Evolutionary conservation across 805 yeast genomes (phyloP).

Genomic region (Wickerhamiella dianesei): DNA sequence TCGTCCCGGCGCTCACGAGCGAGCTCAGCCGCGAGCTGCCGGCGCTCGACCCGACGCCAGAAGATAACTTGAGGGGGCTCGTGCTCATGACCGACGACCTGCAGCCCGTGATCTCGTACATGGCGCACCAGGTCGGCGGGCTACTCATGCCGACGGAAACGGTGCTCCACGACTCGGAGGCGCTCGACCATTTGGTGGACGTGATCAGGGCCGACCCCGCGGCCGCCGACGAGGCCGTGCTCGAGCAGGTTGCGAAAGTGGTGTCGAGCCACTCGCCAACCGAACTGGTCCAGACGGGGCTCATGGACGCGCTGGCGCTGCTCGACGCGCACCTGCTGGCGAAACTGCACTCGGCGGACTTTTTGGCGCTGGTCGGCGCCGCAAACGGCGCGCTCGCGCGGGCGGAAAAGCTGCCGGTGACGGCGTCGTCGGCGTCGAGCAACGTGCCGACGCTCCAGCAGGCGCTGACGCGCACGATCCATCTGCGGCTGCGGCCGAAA

Average conservation of each 20-base stretch:
- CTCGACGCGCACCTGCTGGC: not conserved
- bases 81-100: not conserved
- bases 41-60: not conserved
- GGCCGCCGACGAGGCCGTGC: not conserved
- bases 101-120: not conserved
- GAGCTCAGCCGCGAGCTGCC: not conserved
- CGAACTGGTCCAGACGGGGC: constrained; percentile 1
- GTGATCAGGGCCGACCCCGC: not conserved
- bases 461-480: constrained; percentile 6
- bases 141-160: not conserved
- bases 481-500: constrained; percentile 5
- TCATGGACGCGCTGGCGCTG: not conserved
- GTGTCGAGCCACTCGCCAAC: not conserved
- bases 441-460: not conserved
- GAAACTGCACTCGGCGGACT: not conserved
- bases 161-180: not conserved
- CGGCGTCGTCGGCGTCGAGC: constrained; percentile 2
- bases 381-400: constrained; percentile 7
- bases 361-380: constrained; percentile 4
- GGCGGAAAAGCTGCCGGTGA: constrained; percentile 7
- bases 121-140: not conserved
- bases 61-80: not conserved
- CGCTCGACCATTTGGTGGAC: not conserved
- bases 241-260: not conserved
- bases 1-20: not conserved